phyloP scores from a whole-genome alignment of 164 flowering plant genomes.

The Stephania yunnanensis region DNA sequence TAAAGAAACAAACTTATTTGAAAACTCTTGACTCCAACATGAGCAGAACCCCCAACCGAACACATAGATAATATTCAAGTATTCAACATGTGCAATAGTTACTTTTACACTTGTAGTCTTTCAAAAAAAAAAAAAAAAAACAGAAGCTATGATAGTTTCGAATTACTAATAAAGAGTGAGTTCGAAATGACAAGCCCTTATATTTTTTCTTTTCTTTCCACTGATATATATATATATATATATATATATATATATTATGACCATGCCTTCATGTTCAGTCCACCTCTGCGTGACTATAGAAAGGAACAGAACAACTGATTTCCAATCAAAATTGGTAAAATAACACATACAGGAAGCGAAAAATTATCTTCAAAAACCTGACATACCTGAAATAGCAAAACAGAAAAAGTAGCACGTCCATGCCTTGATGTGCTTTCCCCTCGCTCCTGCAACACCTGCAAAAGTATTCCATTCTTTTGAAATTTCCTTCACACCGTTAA shows the following conservation, averaged over 20 bases:
- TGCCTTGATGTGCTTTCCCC: conserved; percentile 99
- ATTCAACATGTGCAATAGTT: no score
- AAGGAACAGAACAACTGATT: background rate
- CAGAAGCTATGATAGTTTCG: background rate
- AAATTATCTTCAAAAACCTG: conserved; percentile 4
- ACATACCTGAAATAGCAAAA: conserved; percentile 89
- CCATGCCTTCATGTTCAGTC: background rate
- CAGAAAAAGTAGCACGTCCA: conserved; percentile 99
- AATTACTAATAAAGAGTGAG: background rate
- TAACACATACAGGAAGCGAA: background rate
- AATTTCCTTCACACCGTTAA: background rate
- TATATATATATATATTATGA: no score
- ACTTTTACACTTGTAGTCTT: no score
- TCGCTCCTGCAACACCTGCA: conserved; percentile 95
- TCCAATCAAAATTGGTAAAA: background rate
- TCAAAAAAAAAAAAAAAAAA: background rate
- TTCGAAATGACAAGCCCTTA: no score
- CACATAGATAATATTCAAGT: no score
- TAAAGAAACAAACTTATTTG: no score
- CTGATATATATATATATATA: no score
- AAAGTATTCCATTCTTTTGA: conserved; percentile 3
- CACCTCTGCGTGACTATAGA: background rate
- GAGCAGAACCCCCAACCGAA: no score
- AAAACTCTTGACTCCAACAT: no score
- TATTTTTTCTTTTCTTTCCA: no score